Base-by-base conservation (phyloP, 768 basidiomycete species). In the Fomitopsis serialis region DNA sequence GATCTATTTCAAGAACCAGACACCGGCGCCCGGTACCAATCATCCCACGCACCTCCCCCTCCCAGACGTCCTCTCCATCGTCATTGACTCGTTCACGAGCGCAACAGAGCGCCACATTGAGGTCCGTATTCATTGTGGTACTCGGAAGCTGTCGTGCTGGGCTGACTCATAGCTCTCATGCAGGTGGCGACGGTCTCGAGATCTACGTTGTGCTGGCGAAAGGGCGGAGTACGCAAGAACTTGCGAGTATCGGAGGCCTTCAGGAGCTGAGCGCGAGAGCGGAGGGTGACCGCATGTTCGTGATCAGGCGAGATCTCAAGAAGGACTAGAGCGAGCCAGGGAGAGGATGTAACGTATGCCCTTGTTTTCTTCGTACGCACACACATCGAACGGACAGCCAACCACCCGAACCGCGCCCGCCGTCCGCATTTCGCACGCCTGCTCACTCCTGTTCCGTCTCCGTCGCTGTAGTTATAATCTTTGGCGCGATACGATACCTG, bases 71-170 rank as follows among this genome's bases (percentile, higher is more conserved):
- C 74, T 97, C 50, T 74, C 81, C 27, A 81, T 99, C 67, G 92
- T 98, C 62, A 89, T 92, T 56, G 96, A 99, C 74, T 91, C 92
- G 9, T 99, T 98, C 71, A 96, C 95, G 24, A 83, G 91, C 59
- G 97, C 97, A 24, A 98, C 97, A 13, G 97, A 99, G 73, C 84
- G 97, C 59, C 96, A 98, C 71, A 98, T 98, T 66, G 95, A 98
- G 82, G 90, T 90, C 56, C 56, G 76, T 63, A 9, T 7, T 7
- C 25, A 21, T 3, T 24, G 24, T 23, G n/a, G n/a, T n/a, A n/a
- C n/a, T n/a, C n/a, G n/a, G n/a, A n/a, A 25, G 24, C 3, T 49
- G 22, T 17, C 2, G 3, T 35, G 2, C 21, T 2, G 19, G 48
- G 23, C 44, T 50, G 34, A 45, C 48, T 32, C 19, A 21, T 43